These are phyloP conservation scores for Sporothrix dimorphospora DNA, from an alignment of 2,329 filamentous ascomycete genomes.

Conservation along the genomic window DNA sequence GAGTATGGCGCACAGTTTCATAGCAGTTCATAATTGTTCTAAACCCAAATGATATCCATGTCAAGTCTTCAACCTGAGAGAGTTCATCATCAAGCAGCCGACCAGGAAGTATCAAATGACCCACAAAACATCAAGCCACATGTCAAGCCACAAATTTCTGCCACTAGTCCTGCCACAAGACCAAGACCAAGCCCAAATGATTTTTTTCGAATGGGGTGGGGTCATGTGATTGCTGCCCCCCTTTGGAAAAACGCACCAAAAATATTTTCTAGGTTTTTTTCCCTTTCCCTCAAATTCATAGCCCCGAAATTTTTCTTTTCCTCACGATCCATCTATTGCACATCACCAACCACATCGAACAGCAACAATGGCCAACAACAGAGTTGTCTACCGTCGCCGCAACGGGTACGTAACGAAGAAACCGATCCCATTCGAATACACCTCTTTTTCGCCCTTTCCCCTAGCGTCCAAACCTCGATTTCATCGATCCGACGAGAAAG, in stretches of 20 bases:
- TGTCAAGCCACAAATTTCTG: background rate
- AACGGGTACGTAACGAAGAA: conserved; percentile 67
- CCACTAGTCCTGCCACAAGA: conserved; percentile 11
- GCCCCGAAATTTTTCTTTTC: conserved; percentile 26
- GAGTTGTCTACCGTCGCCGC: conserved; percentile 73
- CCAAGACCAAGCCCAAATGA: background rate
- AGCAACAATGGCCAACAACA: conserved; percentile 62
- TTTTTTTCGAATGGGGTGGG: conserved; percentile 15
- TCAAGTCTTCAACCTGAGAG: background rate
- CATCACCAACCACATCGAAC: conserved; percentile 41
- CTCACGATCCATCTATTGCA: conserved; percentile 23
- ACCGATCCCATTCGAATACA: background rate
- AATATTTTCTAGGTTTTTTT: conserved; percentile 32
- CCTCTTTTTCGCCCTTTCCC: background rate
- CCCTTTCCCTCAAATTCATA: conserved; percentile 21
- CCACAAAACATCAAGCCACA: background rate
- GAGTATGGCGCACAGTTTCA: background rate
- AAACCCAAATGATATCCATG: background rate
- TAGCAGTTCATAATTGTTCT: background rate
- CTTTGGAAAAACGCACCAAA: conserved; percentile 33
- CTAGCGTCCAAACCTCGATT: background rate
- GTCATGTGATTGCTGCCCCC: conserved; percentile 32
- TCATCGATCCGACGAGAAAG: conserved; percentile 11
- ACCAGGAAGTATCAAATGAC: background rate
- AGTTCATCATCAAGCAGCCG: no score